Conservation (phyloP, 179 eudicot genomes). For the Amaranthus tricolor region DNA sequence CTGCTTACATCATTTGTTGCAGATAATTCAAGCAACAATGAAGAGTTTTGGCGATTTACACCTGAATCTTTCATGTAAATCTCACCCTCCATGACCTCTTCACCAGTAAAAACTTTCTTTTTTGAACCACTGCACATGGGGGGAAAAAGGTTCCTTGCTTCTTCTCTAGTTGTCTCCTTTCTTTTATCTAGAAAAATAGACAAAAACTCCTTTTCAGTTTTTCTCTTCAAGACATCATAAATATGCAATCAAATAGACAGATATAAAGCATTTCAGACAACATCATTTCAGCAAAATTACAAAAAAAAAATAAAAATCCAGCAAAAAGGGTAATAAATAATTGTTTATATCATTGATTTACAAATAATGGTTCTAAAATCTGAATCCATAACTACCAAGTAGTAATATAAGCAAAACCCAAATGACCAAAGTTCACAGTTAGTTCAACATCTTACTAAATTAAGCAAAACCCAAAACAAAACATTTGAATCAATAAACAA, state of each 20-base stretch:
- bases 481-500: background rate
- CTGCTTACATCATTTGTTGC: constrained; percentile 56
- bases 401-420: background rate
- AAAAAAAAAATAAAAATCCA: constrained; percentile 12
- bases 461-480: background rate
- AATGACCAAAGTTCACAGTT: background rate
- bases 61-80: constrained; percentile 21
- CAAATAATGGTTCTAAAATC: background rate
- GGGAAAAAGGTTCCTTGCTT: constrained; percentile 17
- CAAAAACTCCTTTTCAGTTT: constrained; percentile 29
- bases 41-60: constrained; percentile 19
- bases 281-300: background rate
- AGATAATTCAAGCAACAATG: constrained; percentile 63
- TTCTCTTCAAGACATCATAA: constrained; percentile 18
- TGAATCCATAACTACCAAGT: background rate
- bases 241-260: constrained; percentile 3
- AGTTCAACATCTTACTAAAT: background rate
- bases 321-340: constrained; percentile 10
- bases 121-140: constrained; percentile 58
- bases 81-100: constrained; percentile 41
- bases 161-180: constrained; percentile 1
- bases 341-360: constrained; percentile 1
- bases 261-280: background rate
- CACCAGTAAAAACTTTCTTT: constrained; percentile 30
- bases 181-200: constrained; percentile 18